Conservation (phyloP, 768 basidiomycete species). For the Suillus placidus region DNA sequence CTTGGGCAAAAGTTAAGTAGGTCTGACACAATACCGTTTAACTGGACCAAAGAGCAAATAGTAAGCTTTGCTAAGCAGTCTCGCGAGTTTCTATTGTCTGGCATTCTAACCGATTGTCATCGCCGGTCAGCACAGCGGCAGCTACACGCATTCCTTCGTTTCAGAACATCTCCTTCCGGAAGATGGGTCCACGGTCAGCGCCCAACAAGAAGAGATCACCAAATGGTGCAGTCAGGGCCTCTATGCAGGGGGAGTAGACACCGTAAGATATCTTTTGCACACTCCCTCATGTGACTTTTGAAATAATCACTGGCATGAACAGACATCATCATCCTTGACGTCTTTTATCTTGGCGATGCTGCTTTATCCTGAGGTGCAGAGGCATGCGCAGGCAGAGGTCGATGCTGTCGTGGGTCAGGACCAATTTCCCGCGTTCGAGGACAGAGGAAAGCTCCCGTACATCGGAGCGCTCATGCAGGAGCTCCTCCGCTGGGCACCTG, state of each 20-base stretch:
- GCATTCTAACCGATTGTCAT: neutral
- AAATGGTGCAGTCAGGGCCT: constrained; percentile 21
- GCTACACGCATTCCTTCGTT: neutral
- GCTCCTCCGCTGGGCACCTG: constrained; percentile 24
- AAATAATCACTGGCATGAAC: neutral
- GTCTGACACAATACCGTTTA: constrained; percentile 17
- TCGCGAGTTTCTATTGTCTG: no score
- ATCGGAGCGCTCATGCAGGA: constrained; percentile 30
- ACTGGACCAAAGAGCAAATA: constrained; percentile 18
- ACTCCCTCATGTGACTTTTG: neutral
- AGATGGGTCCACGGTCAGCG: neutral
- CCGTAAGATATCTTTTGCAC: constrained; percentile 20
- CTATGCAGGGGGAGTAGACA: constrained; percentile 28
- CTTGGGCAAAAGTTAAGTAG: constrained; percentile 13
- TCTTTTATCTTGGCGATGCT: constrained; percentile 31
- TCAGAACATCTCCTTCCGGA: constrained; percentile 2
- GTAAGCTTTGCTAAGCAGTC: constrained; percentile 8
- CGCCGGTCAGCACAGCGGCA: neutral
- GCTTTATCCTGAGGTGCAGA: constrained; percentile 29
- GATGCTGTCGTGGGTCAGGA: constrained; percentile 27
- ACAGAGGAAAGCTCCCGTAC: constrained; percentile 30
- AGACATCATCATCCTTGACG: neutral
- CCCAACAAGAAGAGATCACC: constrained; percentile 15
- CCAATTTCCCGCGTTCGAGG: constrained; percentile 26
- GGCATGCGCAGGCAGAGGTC: constrained; percentile 30